These are phyloP conservation scores for Yamadazyma sp. DNA, from an alignment of 1,139 yeast genomes.

Conservation along the genomic window DNA sequence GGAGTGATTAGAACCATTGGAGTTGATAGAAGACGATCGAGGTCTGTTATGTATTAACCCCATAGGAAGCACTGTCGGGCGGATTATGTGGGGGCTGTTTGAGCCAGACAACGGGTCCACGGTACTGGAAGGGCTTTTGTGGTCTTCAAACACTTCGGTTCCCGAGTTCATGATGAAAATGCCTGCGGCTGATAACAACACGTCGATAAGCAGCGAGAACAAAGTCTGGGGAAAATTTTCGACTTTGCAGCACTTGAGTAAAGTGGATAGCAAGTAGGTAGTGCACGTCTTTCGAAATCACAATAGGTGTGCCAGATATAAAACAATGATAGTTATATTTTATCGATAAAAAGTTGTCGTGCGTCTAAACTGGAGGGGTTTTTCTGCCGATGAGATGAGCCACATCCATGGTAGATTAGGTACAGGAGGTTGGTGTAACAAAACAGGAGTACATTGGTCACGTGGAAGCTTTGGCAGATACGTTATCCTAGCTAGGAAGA, in stretches of 20 bases:
- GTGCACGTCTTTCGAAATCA: too few species aligned
- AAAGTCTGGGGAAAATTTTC: too few species aligned
- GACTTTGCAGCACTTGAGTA: too few species aligned
- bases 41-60: conserved; percentile 11
- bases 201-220: too few species aligned
- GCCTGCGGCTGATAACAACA: too few species aligned
- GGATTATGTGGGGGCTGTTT: conserved; percentile 24
- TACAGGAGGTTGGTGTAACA: too few species aligned
- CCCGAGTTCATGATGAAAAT: conserved; percentile 2
- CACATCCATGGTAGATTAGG: too few species aligned
- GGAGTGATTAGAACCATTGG: conserved; percentile 29
- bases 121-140: conserved; percentile 13
- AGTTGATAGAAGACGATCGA: conserved; percentile 37
- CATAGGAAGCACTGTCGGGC: conserved; percentile 14
- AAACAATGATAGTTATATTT: neutral
- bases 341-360: neutral
- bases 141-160: conserved; percentile 11
- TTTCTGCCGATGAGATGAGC: conserved; percentile 1
- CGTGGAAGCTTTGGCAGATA: too few species aligned
- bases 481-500: too few species aligned
- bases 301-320: too few species aligned
- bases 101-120: conserved; percentile 16
- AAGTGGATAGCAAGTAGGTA: neutral
- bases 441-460: too few species aligned
- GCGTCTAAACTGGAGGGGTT: neutral